Conservation (phyloP, 768 basidiomycete species). For the Lepiota brunneoincarnata region DNA sequence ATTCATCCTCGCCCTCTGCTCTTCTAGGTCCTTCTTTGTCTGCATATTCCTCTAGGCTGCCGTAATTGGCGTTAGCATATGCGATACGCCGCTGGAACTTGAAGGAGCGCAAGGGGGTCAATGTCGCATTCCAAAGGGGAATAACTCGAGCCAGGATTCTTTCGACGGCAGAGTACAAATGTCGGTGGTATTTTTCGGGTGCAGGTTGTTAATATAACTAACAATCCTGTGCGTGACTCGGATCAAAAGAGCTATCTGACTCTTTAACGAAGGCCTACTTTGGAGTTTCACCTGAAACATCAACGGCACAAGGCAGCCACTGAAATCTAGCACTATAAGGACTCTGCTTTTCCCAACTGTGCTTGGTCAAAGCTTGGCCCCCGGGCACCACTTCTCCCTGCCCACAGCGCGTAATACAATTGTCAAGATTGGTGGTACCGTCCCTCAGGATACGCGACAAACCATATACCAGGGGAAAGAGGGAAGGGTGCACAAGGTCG, state of each 20-base stretch:
- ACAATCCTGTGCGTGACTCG: constrained; percentile 10
- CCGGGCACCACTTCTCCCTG: constrained; percentile 7
- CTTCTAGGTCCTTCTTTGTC: background rate
- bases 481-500: constrained; percentile 41
- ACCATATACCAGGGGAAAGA: constrained; percentile 34
- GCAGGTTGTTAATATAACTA: constrained; percentile 35
- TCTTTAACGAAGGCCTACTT: constrained; percentile 12
- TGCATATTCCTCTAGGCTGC: background rate
- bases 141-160: constrained; percentile 20
- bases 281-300: constrained; percentile 13
- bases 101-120: constrained; percentile 3
- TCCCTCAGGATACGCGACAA: constrained; percentile 17
- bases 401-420: constrained; percentile 14
- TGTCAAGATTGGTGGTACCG: constrained; percentile 8
- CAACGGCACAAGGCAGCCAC: constrained; percentile 21
- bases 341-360: background rate
- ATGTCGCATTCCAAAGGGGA: constrained; percentile 23
- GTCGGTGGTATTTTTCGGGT: constrained; percentile 19
- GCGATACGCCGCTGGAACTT: background rate
- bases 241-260: background rate
- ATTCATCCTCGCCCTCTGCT: background rate
- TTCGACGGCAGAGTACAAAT: constrained; percentile 21
- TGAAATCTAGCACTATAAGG: constrained; percentile 18
- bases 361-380: background rate
- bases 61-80: background rate